Conservation (phyloP, 83 land plant species). For the Picea abies region DNA sequence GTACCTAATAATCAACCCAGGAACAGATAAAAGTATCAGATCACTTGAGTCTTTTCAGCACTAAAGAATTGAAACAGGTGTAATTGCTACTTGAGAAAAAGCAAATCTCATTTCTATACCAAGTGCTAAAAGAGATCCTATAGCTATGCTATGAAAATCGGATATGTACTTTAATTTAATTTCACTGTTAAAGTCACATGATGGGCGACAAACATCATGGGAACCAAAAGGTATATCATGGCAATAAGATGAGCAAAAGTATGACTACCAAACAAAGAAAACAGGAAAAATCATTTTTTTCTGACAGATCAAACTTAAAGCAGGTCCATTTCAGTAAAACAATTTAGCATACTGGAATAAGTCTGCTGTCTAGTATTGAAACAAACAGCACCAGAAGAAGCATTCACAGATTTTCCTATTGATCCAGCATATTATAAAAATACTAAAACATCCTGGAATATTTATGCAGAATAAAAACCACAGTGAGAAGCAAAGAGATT, state of each 20-base stretch:
- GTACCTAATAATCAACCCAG: slow-evolving; percentile 31
- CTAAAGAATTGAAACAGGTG: background rate
- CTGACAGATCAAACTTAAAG: background rate
- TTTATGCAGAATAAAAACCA: no score
- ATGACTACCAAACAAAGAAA: no score
- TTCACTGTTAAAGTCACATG: background rate
- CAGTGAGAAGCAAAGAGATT: no score
- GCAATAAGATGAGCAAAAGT: background rate
- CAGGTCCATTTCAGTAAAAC: background rate
- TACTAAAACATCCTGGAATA: no score
- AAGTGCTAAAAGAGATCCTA: background rate
- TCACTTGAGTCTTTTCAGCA: background rate
- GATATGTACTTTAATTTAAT: background rate
- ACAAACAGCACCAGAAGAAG: no score
- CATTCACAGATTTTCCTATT: no score
- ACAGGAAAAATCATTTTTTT: background rate
- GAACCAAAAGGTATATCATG: background rate
- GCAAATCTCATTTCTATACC: background rate
- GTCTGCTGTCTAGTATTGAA: no score
- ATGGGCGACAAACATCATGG: background rate
- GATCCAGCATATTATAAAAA: no score
- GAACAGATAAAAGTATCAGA: background rate
- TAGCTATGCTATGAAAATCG: background rate
- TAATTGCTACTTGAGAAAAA: background rate
- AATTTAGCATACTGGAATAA: no score